Base-by-base conservation (phyloP, 352 stramenopile genomes). In the Phytophthora syringae region DNA sequence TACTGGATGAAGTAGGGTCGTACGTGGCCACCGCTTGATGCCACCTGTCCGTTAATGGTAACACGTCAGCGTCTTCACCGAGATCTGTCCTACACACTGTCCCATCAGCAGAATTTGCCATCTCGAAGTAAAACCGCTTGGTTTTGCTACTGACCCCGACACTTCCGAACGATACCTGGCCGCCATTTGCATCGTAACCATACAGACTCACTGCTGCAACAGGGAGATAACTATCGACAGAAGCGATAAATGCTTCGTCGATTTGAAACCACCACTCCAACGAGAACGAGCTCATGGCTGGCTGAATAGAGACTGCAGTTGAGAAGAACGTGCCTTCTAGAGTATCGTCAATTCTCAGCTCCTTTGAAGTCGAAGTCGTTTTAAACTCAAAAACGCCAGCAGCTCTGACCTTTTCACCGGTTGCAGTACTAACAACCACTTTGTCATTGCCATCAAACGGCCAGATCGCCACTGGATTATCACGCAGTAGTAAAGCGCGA, bases 401-500 rank as follows among this genome's bases (percentile, higher is more conserved):
- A 12, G 64, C 30, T 36, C 70, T 47, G 13, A n/a, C 60, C 1
- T 47, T 54, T 2, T 25, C 40, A 20, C 25, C 32, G 22, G 56
- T 42, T 21, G 58, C 43, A 20, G 66, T 61, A 55, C 40, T 44
- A 16, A 82, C 55, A 5, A 76, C 40, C 11, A 72, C 54, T 20
- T 76, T 72, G 2, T 54, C 24, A 9, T 74, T 49, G 2, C 79
- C 67, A 32, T 89, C 78, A 28, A 94, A 90, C 1, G 71, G 39
- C 82, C 84, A 90, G 5, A 92, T 48, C 7, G 52, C 37, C 1
- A 86, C 83, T 1, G 85, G 85, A n/a, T 89, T 86, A 25, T 90
- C 85, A 12, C 82, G 76, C 1, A 94, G 49, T 2, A 91, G 10
- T 15, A 94, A 52, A 0, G 69, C 24, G 2, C 82, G 77, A 20